Percentiles rank a stretch among this genome's conserved stretches.
These are phyloP conservation scores for Exutisphaerella laricina DNA, from an alignment of 2,329 filamentous ascomycete genomes.

Conservation along the genomic window DNA sequence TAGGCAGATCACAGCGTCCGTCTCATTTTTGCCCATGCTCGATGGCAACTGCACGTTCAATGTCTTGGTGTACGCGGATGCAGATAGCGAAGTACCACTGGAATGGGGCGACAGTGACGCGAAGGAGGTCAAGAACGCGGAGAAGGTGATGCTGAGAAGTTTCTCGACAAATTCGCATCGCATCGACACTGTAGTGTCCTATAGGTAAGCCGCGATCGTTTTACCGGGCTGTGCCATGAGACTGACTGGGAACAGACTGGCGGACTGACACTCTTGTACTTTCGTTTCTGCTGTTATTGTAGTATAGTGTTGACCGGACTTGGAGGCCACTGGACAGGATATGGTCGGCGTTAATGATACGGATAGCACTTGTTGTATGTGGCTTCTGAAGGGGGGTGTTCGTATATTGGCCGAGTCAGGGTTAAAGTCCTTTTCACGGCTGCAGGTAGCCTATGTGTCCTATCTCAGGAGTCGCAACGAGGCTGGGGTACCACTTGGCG, in stretches of 20 bases:
- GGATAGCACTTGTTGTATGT: too few relatives aligned
- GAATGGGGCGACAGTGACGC: constrained; percentile 99
- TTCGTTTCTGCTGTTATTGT: background rate
- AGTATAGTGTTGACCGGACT: background rate
- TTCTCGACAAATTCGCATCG: constrained; percentile 94
- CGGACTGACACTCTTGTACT: constrained; percentile 1
- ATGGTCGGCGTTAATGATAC: background rate
- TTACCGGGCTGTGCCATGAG: background rate
- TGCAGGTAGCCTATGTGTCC: too few relatives aligned
- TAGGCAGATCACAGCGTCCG: constrained; percentile 94
- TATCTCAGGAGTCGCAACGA: too few relatives aligned
- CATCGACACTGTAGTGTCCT: constrained; percentile 93
- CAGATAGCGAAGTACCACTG: constrained; percentile 90
- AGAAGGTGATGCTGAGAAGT: constrained; percentile 90
- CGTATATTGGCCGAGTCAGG: too few relatives aligned
- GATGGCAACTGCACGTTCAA: constrained; percentile 97
- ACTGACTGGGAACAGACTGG: constrained; percentile 7
- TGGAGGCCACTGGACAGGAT: background rate
- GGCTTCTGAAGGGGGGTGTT: too few relatives aligned
- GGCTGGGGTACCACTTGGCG: too few relatives aligned
- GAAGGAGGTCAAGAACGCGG: constrained; percentile 90
- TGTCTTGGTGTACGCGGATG: constrained; percentile 94
- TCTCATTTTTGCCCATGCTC: constrained; percentile 92
- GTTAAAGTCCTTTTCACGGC: too few relatives aligned
- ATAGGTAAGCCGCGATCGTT: constrained; percentile 48